These are phyloP conservation scores for Wallacemonas sp. DNA, from an alignment of 208 protist species.

Conservation along the genomic window DNA sequence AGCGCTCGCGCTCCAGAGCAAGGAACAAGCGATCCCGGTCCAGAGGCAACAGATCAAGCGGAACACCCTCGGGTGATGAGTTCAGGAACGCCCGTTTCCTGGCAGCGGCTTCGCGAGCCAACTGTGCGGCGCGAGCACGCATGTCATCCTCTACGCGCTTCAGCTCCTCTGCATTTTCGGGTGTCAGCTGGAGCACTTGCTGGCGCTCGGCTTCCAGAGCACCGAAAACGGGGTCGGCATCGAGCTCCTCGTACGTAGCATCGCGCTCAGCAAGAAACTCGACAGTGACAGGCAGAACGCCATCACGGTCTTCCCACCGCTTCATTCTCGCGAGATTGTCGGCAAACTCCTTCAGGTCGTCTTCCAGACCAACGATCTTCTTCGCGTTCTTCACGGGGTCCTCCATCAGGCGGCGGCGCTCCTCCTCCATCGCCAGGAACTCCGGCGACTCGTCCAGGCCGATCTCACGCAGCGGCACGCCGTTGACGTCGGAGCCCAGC, in stretches of 20 bases:
- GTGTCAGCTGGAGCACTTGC: conserved; percentile 27
- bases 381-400: conserved; percentile 27
- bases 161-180: conserved; percentile 4
- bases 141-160: conserved; percentile 23
- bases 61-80: conserved; percentile 16
- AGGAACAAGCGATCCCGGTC: conserved; percentile 23
- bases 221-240: conserved; percentile 59
- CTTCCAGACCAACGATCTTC: conserved; percentile 25
- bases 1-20: conserved; percentile 6
- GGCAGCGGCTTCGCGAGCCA: conserved; percentile 18
- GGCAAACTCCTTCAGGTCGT: conserved; percentile 31
- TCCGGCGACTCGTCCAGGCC: conserved; percentile 35
- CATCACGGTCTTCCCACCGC: conserved; percentile 19
- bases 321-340: conserved; percentile 35
- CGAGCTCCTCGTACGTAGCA: conserved; percentile 18
- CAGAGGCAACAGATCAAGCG: conserved; percentile 17
- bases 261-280: conserved; percentile 10
- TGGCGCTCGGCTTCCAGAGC: conserved; percentile 49
- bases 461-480: conserved; percentile 34
- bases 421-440: conserved; percentile 41
- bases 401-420: conserved; percentile 24
- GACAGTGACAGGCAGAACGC: too few relatives aligned
- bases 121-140: conserved; percentile 20
- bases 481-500: conserved; percentile 30
- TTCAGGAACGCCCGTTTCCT: conserved; percentile 26